phyloP scores from a whole-genome alignment of 768 basidiomycete species.

The Lactarius psammicola region DNA sequence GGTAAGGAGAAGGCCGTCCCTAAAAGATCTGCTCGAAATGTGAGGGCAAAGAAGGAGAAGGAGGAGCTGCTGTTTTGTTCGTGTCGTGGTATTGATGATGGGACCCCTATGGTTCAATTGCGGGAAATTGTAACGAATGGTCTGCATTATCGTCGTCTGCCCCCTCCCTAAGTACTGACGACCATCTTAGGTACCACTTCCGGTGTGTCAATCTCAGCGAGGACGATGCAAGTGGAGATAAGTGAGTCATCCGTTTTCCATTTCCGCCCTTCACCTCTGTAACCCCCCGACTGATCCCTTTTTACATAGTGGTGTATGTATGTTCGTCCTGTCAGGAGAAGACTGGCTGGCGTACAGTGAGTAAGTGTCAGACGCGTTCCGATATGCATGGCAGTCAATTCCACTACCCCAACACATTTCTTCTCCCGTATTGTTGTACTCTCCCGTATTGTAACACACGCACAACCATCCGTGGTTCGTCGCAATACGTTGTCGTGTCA shows the following conservation, averaged over 20 bases:
- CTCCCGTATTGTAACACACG: conserved; percentile 27
- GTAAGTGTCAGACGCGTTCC: conserved; percentile 57
- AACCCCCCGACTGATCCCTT: neutral
- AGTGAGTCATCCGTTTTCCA: conserved; percentile 48
- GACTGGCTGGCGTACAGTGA: conserved; percentile 62
- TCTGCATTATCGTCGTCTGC: conserved; percentile 34
- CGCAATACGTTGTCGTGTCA: conserved; percentile 20
- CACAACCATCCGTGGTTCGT: conserved; percentile 25
- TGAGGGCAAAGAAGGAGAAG: conserved; percentile 22
- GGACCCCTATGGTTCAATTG: conserved; percentile 77
- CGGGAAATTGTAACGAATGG: conserved; percentile 67
- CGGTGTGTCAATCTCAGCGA: conserved; percentile 60
- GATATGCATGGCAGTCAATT: conserved; percentile 3
- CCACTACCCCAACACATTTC: conserved; percentile 11
- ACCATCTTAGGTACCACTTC: conserved; percentile 68
- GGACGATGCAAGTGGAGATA: conserved; percentile 67
- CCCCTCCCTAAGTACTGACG: neutral
- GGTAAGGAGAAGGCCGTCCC: conserved; percentile 19
- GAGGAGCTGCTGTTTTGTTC: conserved; percentile 46
- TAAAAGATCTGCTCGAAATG: conserved; percentile 24
- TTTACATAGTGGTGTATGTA: conserved; percentile 53
- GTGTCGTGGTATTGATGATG: conserved; percentile 67
- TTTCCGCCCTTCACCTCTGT: conserved; percentile 16
- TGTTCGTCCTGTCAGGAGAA: conserved; percentile 52
- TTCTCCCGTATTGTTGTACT: conserved; percentile 27